Conservation (phyloP, 768 basidiomycete genomes). For the Amanita molliuscula region DNA sequence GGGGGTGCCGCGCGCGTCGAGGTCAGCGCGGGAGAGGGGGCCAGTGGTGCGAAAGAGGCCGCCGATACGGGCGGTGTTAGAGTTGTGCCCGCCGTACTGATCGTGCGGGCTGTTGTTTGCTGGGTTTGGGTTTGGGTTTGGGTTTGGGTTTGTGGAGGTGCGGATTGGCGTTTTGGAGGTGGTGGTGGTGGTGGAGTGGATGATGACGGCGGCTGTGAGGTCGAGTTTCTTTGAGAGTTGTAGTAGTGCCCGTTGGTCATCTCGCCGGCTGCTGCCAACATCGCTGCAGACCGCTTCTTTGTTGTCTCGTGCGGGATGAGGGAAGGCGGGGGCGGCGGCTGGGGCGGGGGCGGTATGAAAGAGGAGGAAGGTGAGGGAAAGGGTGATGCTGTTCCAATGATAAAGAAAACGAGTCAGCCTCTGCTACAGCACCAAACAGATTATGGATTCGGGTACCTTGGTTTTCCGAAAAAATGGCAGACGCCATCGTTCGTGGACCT, state of each 20-base stretch:
- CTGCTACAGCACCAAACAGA: not conserved
- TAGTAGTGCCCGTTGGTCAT: not conserved
- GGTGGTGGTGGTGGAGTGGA: not conserved
- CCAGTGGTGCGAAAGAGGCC: no score
- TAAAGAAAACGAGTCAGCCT: not conserved
- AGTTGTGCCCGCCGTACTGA: not conserved
- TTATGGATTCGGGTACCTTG: constrained; percentile 13
- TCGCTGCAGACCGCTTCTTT: constrained; percentile 19
- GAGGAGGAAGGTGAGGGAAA: constrained; percentile 59
- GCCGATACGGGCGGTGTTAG: not conserved
- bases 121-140: not conserved
- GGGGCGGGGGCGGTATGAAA: constrained; percentile 53
- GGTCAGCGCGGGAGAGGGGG: not conserved
- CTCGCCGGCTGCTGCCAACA: constrained; percentile 24
- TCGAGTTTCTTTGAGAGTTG: not conserved
- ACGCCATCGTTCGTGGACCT: constrained; percentile 13
- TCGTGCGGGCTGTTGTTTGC: no score
- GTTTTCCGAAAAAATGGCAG: constrained; percentile 18
- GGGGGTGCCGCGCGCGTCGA: not conserved
- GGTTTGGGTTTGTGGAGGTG: not conserved
- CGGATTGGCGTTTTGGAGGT: not conserved
- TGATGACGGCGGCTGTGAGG: not conserved
- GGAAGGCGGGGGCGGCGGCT: constrained; percentile 51
- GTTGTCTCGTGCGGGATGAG: constrained; percentile 38
- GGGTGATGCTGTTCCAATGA: constrained; percentile 28